Evolutionary conservation across 2,329 filamentous ascomycete species (phyloP), one percentile per base, ranked within the genome.

Genomic region (Venturia carpophila): DNA sequence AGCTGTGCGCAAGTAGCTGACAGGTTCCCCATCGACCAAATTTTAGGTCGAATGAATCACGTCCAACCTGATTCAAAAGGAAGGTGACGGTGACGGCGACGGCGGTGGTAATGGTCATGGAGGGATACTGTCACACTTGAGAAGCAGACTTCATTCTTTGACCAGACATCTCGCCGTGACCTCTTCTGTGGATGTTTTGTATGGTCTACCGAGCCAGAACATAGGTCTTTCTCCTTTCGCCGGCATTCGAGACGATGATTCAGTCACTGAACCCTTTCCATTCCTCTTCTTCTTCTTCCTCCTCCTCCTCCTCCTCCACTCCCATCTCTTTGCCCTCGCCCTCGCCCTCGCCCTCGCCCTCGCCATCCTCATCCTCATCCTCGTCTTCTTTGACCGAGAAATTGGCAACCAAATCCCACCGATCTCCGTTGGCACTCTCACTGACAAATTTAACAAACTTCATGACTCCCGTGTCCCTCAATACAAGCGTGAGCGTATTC

Each of bases 361-460:
- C 73, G 11, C 73, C 82, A 49, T 80, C 80, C 15, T 82, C 83
- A 17, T 79, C 80, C 68, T 82, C 82, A 63, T 82, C 81, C 17
- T 73, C 75, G 9, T 73, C 72, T 56, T 68, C 70, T 60, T 71
- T 68, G 41, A 96, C 87, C 30, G 88, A 90, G 74, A 90, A 91
- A 42, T 86, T 86, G 0, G 87, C 94, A 60, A 86, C 88, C 62
- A 97, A 82, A 77, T 99, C 94, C 91, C 92, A 97, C 55, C 94
- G 83, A 77, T 97, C 94, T 0, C 94, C 94, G 72, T 85, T 85
- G 9, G 94, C 94, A 62, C 83, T 84, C 67, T 82, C 82, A 76
- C 89, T 95, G 27, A 99, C 89, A 75, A 97, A 99, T 80, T 97
- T 99, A 72, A 97, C 92, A 74, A 99, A 99, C 74, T 91, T 88